Evolutionary conservation across 192 early-diverging fungal species (phyloP).

Genomic region (Coemansia sp.): DNA sequence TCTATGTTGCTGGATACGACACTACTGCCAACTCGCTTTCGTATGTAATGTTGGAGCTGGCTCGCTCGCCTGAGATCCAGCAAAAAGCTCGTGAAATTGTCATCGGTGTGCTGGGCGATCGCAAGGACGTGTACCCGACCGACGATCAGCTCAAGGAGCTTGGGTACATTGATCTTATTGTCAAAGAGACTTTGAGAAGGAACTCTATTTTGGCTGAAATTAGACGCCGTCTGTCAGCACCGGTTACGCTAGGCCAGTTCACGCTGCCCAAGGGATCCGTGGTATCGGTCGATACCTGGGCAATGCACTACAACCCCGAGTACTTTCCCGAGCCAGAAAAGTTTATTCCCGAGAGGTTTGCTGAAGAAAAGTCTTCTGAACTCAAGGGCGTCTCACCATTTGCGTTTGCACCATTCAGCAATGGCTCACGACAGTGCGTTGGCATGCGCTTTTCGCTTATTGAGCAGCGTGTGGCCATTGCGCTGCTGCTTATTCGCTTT

Average conservation of each 20-base stretch:
- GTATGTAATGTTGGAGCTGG: constrained; percentile 53
- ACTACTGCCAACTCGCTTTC: constrained; percentile 61
- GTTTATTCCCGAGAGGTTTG: constrained; percentile 56
- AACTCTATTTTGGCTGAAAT: constrained; percentile 57
- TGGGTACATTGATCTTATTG: constrained; percentile 53
- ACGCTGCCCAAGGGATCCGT: constrained; percentile 43
- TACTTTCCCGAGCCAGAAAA: constrained; percentile 47
- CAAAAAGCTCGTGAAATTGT: constrained; percentile 59
- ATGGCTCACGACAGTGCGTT: constrained; percentile 59
- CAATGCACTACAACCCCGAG: constrained; percentile 52
- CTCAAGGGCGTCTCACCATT: constrained; percentile 35
- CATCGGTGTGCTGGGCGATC: constrained; percentile 56
- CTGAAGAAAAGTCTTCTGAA: constrained; percentile 32
- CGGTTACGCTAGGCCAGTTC: constrained; percentile 46
- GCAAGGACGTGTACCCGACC: constrained; percentile 53
- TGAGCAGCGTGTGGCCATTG: constrained; percentile 61
- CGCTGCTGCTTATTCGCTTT: constrained; percentile 55
- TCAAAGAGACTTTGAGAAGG: constrained; percentile 54
- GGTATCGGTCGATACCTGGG: constrained; percentile 47
- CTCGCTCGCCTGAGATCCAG: constrained; percentile 55
- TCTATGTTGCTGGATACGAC: constrained; percentile 61
- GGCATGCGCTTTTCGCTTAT: constrained; percentile 63
- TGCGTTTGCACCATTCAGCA: constrained; percentile 62
- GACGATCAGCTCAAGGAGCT: constrained; percentile 58
- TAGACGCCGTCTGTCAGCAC: constrained; percentile 35